Evolutionary conservation across 2,329 filamentous ascomycete genomes (phyloP), one percentile per base, ranked within the genome.

Genomic region (Cytospora schulzeri): DNA sequence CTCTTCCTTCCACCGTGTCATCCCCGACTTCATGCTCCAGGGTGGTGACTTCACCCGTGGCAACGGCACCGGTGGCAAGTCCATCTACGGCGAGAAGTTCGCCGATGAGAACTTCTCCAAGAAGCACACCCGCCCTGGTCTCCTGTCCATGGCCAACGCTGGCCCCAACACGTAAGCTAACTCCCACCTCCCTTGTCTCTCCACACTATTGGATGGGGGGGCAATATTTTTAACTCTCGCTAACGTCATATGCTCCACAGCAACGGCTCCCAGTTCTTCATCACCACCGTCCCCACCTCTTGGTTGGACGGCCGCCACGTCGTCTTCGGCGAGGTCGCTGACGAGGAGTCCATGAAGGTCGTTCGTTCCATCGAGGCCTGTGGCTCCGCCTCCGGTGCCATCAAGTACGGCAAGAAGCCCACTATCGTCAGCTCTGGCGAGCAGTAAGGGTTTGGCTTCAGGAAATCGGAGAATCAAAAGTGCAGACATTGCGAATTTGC

Each of bases 251-350:
- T 24, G 14, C 81, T 14, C 80, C 81, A 80, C 68, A 97, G 95
- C 78, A 99, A 99, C 82, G 95, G 95, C 73, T 96, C 92, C 59
- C 94, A 98, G 80, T 98, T 98, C 86, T 98, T 98, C 85, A 83
- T 98, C 76, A 98, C 94, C 73, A 98, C 94, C 63, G 92, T 96
- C 58, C 85, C 88, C 66, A 98, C 95, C 67, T 88, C 89, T 63
- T 96, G 96, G 85, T 84, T 95, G 71, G 85, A 95, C 77, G 87
- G 86, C 75, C 90, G 90, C 78, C 91, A 95, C 84, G 90, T 93
- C 78, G 91, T 93, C 76, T 93, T 93, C 80, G 92, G 91, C 76
- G 83, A 91, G 81, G 90, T 93, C 55, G 80, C 80, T 65, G 81
- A 84, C 68, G 66, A 76, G 1, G 69, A 77, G 53, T 82, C 79